These are phyloP conservation scores for Geum urbanum DNA, from an alignment of 306 rosid genomes.

Conservation along the genomic window DNA sequence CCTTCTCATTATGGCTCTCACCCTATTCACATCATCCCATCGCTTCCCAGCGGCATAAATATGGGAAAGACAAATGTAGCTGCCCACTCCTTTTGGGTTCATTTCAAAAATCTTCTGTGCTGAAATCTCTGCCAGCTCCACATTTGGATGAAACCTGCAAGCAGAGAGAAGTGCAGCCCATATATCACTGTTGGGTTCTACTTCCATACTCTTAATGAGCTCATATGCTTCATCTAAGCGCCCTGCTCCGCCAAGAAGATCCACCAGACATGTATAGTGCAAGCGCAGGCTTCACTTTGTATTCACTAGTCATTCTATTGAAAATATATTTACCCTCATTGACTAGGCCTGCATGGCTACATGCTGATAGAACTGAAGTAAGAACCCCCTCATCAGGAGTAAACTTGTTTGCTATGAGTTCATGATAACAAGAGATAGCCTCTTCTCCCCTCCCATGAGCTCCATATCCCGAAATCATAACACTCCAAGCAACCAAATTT, in stretches of 20 bases:
- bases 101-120: constrained; percentile 47
- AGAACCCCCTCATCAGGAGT: constrained; percentile 56
- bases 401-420: constrained; percentile 37
- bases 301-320: constrained; percentile 35
- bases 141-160: constrained; percentile 47
- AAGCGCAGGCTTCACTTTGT: constrained; percentile 40
- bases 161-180: constrained; percentile 59
- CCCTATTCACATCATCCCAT: constrained; percentile 55
- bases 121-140: constrained; percentile 51
- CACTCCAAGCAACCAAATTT: constrained; percentile 56
- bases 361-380: constrained; percentile 55
- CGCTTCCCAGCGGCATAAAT: constrained; percentile 52
- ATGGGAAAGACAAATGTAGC: constrained; percentile 63
- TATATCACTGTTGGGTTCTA: constrained; percentile 40
- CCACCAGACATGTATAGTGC: constrained; percentile 58
- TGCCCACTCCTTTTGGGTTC: constrained; percentile 47
- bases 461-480: constrained; percentile 54
- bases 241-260: constrained; percentile 60
- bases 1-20: constrained; percentile 43
- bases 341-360: constrained; percentile 66
- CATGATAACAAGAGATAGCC: constrained; percentile 44
- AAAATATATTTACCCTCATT: constrained; percentile 50
- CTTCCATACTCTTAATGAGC: constrained; percentile 39
- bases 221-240: constrained; percentile 49
- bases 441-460: constrained; percentile 58